Conservation (phyloP, 805 yeast species). For the Sugiyamaella smithiae region DNA sequence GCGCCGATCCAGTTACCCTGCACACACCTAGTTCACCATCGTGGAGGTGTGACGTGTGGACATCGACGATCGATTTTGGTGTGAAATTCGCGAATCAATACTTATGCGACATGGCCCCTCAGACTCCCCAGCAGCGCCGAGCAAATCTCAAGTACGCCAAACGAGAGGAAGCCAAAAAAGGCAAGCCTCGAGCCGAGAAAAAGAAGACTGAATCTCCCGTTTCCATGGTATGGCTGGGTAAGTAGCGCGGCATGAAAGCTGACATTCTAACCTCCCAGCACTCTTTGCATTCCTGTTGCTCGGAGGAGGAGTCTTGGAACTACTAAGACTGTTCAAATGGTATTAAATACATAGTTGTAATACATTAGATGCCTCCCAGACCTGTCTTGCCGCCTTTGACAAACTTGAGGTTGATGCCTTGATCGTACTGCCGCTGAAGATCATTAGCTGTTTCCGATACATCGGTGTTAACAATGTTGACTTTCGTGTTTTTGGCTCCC, state of each 20-base stretch:
- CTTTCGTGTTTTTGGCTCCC: conserved; percentile 24
- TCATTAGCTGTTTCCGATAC: conserved; percentile 7
- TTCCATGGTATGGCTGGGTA: conserved; percentile 64
- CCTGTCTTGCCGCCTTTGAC: conserved; percentile 19
- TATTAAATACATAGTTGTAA: conserved; percentile 36
- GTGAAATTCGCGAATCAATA: no score
- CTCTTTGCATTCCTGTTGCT: conserved; percentile 62
- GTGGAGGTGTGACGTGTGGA: neutral
- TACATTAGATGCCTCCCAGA: conserved; percentile 14
- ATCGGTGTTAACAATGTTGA: conserved; percentile 6
- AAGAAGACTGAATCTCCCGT: conserved; percentile 46
- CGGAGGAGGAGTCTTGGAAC: conserved; percentile 80
- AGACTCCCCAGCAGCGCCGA: conserved; percentile 81
- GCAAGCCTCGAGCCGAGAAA: conserved; percentile 55
- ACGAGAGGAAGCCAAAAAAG: conserved; percentile 67
- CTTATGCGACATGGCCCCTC: conserved; percentile 39
- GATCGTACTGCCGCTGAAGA: conserved; percentile 24
- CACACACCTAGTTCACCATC: neutral
- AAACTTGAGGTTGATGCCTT: conserved; percentile 22
- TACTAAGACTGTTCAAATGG: conserved; percentile 42
- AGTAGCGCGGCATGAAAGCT: conserved; percentile 28
- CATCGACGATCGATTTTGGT: neutral
- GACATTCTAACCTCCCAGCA: conserved; percentile 26
- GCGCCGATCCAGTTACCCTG: neutral
- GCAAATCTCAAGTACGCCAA: conserved; percentile 86